A percentile compares a stretch with the other conserved stretches of the same genome.
Conservation (phyloP, 305 asterid species). For the Solanum hybrid region DNA sequence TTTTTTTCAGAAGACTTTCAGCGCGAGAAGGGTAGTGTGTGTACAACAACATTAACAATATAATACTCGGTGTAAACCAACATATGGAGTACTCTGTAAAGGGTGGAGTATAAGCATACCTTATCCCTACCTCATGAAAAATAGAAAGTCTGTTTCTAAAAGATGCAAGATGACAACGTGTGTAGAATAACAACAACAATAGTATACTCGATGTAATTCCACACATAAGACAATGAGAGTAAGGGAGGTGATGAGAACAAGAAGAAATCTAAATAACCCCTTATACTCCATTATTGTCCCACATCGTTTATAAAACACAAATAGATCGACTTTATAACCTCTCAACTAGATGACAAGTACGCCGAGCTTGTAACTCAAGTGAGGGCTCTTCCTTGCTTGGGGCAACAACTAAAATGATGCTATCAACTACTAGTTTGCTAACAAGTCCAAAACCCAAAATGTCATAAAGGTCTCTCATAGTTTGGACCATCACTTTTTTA, state of each 20-base stretch:
- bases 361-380: not conserved
- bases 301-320: not conserved
- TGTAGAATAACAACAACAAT: not conserved
- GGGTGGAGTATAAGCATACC: not conserved
- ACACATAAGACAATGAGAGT: too few species aligned
- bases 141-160: not conserved
- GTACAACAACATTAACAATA: too few species aligned
- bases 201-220: too few species aligned
- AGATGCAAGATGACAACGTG: not conserved
- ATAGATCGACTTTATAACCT: not conserved
- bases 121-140: not conserved
- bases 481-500: not conserved
- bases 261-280: not conserved
- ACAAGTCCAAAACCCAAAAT: not conserved
- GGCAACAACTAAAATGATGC: not conserved
- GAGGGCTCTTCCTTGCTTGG: not conserved
- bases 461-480: not conserved
- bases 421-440: not conserved
- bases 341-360: not conserved
- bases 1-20: too few species aligned
- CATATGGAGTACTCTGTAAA: not conserved
- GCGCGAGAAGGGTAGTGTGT: too few species aligned
- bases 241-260: not conserved
- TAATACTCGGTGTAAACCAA: not conserved
- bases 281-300: not conserved